These are phyloP conservation scores for Pyrenophora teres DNA, from an alignment of 2,329 filamentous ascomycete species.

Conservation along the genomic window DNA sequence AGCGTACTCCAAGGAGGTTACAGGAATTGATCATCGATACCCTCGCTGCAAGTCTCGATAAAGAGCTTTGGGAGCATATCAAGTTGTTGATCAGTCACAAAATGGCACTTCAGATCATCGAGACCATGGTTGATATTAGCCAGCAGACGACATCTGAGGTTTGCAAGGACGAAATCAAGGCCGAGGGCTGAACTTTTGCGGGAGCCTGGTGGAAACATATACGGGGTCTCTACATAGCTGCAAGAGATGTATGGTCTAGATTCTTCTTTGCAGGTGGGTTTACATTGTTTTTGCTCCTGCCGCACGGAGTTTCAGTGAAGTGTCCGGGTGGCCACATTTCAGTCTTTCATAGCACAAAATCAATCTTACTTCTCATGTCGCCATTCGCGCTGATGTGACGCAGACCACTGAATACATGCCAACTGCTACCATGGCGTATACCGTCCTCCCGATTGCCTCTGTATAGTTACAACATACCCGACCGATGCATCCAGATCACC, in stretches of 20 bases:
- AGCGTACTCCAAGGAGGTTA: slow-evolving; percentile 15
- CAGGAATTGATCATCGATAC: slow-evolving; percentile 18
- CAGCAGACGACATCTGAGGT: slow-evolving; percentile 6
- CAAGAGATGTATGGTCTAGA: no score
- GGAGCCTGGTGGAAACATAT: no score
- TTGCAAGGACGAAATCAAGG: slow-evolving; percentile 1
- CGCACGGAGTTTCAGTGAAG: no score
- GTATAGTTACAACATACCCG: slow-evolving; percentile 11
- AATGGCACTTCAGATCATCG: slow-evolving; percentile 8
- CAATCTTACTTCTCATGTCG: no score
- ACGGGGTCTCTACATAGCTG: no score
- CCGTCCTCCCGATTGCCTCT: slow-evolving; percentile 3
- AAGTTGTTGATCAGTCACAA: neutral
- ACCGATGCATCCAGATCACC: slow-evolving; percentile 4
- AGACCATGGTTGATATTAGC: slow-evolving; percentile 7
- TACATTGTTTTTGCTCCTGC: neutral
- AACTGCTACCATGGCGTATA: no score
- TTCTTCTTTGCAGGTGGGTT: no score
- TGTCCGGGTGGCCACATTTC: neutral
- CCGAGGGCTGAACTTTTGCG: neutral
- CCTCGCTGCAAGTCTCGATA: slow-evolving; percentile 18
- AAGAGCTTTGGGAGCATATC: slow-evolving; percentile 13
- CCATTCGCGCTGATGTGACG: no score
- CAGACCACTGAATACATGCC: no score
- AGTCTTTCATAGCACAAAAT: neutral